Conservation (phyloP, 2,329 filamentous ascomycete species). For the Gaeumannomyces sp. region DNA sequence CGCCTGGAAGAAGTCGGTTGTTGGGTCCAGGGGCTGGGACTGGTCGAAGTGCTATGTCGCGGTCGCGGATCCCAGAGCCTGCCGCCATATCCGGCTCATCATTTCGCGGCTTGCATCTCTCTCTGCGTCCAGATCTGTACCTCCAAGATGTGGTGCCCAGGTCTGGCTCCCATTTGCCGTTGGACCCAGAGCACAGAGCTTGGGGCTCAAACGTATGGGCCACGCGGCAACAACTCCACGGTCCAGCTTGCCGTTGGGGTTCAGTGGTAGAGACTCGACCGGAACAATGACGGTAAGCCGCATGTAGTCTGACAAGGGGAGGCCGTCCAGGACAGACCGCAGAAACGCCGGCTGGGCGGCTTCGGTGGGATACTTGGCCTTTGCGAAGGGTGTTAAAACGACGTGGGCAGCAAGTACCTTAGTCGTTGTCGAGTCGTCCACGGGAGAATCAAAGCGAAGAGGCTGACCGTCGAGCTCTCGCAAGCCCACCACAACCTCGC, state of each 20-base stretch:
- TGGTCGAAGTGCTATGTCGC: background rate
- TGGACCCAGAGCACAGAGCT: background rate
- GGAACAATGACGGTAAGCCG: conserved; percentile 12
- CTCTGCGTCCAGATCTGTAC: background rate
- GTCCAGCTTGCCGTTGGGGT: conserved; percentile 3
- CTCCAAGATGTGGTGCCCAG: background rate
- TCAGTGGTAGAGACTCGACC: background rate
- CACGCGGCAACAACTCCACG: background rate
- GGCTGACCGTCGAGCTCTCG: background rate
- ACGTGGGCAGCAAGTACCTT: conserved; percentile 1
- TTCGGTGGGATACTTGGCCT: background rate
- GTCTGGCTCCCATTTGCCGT: background rate
- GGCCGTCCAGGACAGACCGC: background rate
- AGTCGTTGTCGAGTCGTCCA: background rate
- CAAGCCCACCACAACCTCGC: background rate
- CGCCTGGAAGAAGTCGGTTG: conserved; percentile 1
- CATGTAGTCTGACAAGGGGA: conserved; percentile 25
- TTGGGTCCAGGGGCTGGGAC: background rate
- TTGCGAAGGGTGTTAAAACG: background rate
- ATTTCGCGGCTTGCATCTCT: background rate
- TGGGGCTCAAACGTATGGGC: background rate
- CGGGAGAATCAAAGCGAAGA: too few species aligned
- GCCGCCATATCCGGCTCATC: background rate
- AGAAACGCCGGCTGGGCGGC: background rate
- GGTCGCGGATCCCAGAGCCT: background rate